Evolutionary conservation across 805 yeast genomes (phyloP).

Genomic region (Debaryomyces hansenii): DNA sequence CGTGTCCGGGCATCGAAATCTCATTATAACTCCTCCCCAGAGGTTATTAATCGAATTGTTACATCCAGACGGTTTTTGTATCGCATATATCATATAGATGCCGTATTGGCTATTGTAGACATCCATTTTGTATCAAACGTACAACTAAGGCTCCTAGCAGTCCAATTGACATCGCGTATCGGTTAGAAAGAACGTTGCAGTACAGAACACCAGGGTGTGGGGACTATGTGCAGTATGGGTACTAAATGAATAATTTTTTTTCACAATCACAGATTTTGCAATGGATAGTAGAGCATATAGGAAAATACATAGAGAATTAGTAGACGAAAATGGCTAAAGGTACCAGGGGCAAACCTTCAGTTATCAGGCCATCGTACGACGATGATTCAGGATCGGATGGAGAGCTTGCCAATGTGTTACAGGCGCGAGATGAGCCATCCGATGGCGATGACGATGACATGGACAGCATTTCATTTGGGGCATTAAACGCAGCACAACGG

Average conservation of each 20-base stretch:
- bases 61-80: no score
- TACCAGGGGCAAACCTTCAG: slow-evolving; percentile 4
- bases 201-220: not conserved
- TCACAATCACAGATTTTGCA: not conserved
- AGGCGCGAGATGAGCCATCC: slow-evolving; percentile 1
- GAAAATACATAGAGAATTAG: not conserved
- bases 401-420: slow-evolving; percentile 5
- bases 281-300: no score
- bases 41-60: no score
- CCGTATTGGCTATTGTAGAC: no score
- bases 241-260: not conserved
- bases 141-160: no score
- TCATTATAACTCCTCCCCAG: no score
- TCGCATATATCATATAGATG: no score
- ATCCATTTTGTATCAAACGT: no score
- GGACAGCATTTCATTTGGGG: slow-evolving; percentile 60
- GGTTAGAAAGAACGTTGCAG: no score
- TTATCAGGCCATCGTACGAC: slow-evolving; percentile 17
- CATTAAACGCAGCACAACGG: slow-evolving; percentile 59
- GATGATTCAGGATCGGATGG: slow-evolving; percentile 16
- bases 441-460: slow-evolving; percentile 44
- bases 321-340: not conserved
- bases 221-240: not conserved
- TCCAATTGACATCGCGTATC: no score
- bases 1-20: no score